Evolutionary conservation across 208 protist species (phyloP).

Genomic region (Crithidia bombi): DNA sequence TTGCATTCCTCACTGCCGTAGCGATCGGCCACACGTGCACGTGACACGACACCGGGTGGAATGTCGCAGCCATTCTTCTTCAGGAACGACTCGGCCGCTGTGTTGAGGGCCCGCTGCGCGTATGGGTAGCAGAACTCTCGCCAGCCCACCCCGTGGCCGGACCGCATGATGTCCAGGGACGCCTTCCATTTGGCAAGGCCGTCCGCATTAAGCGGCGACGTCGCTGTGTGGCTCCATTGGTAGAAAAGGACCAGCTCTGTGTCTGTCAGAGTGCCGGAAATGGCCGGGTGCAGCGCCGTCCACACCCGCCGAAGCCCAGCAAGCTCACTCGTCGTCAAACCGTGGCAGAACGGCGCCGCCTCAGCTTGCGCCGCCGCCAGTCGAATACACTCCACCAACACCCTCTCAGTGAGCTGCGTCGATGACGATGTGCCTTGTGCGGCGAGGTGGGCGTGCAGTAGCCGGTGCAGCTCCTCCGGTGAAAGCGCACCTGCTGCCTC

Average conservation of each 20-base stretch:
- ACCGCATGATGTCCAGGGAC: constrained; percentile 38
- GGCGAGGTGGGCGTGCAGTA: constrained; percentile 34
- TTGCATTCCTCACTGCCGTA: constrained; percentile 37
- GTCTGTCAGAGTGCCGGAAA: constrained; percentile 45
- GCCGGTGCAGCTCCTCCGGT: constrained; percentile 37
- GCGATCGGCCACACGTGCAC: constrained; percentile 23
- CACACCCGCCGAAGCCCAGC: constrained; percentile 60
- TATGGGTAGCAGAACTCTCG: constrained; percentile 73
- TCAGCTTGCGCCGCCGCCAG: constrained; percentile 21
- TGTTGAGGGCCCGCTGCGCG: constrained; percentile 44
- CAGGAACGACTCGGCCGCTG: constrained; percentile 30
- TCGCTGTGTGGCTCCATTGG: constrained; percentile 46
- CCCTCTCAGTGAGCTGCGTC: constrained; percentile 24
- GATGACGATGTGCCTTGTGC: neutral
- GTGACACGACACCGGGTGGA: constrained; percentile 40
- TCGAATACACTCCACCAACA: constrained; percentile 29
- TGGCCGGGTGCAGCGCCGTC: constrained; percentile 48
- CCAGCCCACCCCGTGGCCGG: constrained; percentile 45
- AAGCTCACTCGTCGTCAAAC: constrained; percentile 38
- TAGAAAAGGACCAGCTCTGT: constrained; percentile 53
- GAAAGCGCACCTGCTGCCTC: constrained; percentile 52
- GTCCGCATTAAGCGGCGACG: constrained; percentile 13
- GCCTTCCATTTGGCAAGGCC: constrained; percentile 43
- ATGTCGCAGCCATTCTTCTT: constrained; percentile 25
- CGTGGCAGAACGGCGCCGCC: constrained; percentile 32